These are phyloP conservation scores for Basidioascus undulatus DNA, from an alignment of 768 basidiomycete genomes.

Conservation along the genomic window DNA sequence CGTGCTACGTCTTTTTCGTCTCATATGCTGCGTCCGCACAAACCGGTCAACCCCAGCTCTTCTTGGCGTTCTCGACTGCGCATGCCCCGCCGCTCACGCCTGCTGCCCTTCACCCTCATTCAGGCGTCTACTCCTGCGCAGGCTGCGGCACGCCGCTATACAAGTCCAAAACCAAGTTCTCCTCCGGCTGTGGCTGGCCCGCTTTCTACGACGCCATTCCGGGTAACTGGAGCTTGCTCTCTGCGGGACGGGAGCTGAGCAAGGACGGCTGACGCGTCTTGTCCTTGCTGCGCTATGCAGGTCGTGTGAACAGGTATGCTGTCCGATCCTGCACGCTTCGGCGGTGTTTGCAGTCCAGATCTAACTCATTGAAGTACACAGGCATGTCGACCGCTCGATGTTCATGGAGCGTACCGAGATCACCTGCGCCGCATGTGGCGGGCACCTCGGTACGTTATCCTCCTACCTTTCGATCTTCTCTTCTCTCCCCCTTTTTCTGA, in stretches of 20 bases:
- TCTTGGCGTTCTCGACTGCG: too few species aligned
- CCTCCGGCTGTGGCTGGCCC: slow-evolving; percentile 12
- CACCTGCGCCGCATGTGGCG: slow-evolving; percentile 11
- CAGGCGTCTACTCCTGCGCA: slow-evolving; percentile 10
- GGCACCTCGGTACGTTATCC: slow-evolving; percentile 8
- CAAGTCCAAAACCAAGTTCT: slow-evolving; percentile 12
- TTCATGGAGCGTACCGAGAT: slow-evolving; percentile 12
- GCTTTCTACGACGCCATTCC: slow-evolving; percentile 13
- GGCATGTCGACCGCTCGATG: slow-evolving; percentile 9
- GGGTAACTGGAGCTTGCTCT: too few species aligned
- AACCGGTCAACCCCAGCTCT: too few species aligned
- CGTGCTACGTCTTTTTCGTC: not conserved
- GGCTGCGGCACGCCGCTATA: slow-evolving; percentile 12
- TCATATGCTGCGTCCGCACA: too few species aligned
- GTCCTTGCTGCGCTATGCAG: too few species aligned
- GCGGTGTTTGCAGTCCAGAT: too few species aligned
- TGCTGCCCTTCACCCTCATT: not conserved
- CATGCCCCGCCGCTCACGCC: too few species aligned
- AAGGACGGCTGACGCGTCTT: too few species aligned
- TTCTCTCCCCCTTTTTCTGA: too few species aligned
- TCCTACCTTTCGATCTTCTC: not conserved
- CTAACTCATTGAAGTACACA: slow-evolving; percentile 1
- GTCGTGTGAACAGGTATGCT: too few species aligned
- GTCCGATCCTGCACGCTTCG: too few species aligned
- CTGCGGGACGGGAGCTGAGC: too few species aligned